Percentiles rank a stretch among this genome's conserved stretches.
Evolutionary conservation across 805 yeast species (phyloP).

Genomic region (Candida methanosorbosa): DNA sequence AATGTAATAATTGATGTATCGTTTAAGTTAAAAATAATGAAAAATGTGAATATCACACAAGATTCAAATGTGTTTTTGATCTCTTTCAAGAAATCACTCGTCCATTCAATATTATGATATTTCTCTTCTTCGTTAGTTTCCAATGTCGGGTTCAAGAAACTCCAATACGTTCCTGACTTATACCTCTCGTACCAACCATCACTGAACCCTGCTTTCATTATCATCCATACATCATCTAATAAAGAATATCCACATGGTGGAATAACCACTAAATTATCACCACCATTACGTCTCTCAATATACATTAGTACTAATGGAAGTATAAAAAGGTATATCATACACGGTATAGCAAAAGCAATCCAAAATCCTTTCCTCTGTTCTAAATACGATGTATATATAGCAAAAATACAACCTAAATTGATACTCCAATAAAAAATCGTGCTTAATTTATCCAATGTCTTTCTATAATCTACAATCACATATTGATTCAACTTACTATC

Average conservation of each 20-base stretch:
- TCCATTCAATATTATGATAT: no score
- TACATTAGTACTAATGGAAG: neutral
- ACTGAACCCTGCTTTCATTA: no score
- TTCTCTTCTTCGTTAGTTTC: no score
- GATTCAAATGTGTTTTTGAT: conserved; percentile 27
- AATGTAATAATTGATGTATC: conserved; percentile 38
- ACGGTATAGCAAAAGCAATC: conserved; percentile 43
- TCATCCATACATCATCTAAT: no score
- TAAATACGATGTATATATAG: conserved; percentile 38
- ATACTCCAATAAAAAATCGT: conserved; percentile 44
- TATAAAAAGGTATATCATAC: conserved; percentile 34
- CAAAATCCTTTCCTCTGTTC: conserved; percentile 43
- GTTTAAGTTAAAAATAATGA: conserved; percentile 26
- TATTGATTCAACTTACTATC: conserved; percentile 39
- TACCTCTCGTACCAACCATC: no score
- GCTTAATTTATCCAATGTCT: conserved; percentile 30
- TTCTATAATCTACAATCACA: conserved; percentile 29
- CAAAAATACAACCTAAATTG: conserved; percentile 43
- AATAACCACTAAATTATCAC: no score
- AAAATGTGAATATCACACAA: conserved; percentile 37
- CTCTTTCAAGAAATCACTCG: no score
- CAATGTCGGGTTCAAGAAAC: no score
- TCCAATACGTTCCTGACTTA: no score
- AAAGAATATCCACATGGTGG: no score
- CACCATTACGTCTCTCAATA: no score